phyloP scores from a whole-genome alignment of 495 filamentous ascomycete genomes.

The Penicillium ochrochloron region DNA sequence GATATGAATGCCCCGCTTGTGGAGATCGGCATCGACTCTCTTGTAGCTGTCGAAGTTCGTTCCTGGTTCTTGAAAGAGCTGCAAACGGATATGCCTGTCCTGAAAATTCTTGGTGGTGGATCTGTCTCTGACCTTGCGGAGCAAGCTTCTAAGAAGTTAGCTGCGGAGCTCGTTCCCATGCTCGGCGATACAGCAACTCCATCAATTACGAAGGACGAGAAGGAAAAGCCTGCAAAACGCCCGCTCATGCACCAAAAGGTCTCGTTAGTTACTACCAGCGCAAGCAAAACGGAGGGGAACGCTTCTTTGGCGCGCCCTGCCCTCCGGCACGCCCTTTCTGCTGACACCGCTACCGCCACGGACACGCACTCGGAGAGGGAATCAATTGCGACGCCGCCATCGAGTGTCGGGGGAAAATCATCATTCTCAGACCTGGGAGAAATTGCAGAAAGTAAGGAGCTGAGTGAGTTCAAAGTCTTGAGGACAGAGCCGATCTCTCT shows the following conservation, averaged over 20 bases:
- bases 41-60: constrained; percentile 41
- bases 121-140: constrained; percentile 5
- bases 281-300: too few species aligned
- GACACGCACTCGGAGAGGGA: too few species aligned
- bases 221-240: too few species aligned
- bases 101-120: constrained; percentile 52
- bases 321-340: too few species aligned
- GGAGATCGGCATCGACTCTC: constrained; percentile 44
- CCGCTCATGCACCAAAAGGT: too few species aligned
- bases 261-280: too few species aligned
- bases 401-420: too few species aligned
- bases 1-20: constrained; percentile 14
- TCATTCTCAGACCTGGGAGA: too few species aligned
- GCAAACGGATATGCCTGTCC: constrained; percentile 50
- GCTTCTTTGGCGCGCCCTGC: too few species aligned
- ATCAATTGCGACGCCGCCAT: too few species aligned
- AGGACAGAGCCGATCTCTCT: constrained; percentile 12
- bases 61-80: constrained; percentile 46
- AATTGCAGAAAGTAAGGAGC: not conserved
- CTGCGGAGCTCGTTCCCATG: constrained; percentile 3
- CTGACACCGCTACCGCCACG: not conserved
- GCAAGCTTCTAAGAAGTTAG: constrained; percentile 1
- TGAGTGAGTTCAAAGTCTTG: not conserved
- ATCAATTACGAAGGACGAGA: too few species aligned
- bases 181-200: too few species aligned